Evolutionary conservation across 78 protist genomes (phyloP).

Genomic region (Dictyostelium capitatum): DNA sequence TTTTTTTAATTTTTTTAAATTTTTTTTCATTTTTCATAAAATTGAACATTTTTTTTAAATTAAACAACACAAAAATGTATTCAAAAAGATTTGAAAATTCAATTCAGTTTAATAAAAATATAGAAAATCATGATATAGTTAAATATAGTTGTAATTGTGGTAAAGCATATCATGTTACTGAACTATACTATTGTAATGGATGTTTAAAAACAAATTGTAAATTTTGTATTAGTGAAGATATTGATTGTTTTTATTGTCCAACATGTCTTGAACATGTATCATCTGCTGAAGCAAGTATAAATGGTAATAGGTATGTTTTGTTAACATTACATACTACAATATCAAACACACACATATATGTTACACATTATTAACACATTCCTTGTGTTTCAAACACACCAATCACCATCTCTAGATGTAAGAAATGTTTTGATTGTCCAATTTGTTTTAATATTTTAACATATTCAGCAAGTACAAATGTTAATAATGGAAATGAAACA

Average conservation of each 20-base stretch:
- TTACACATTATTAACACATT: neutral
- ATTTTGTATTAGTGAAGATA: constrained; percentile 46
- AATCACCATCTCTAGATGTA: constrained; percentile 22
- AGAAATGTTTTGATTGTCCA: constrained; percentile 76
- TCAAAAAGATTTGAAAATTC: constrained; percentile 16
- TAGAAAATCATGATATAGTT: constrained; percentile 9
- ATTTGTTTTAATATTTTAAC: constrained; percentile 41
- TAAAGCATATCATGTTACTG: constrained; percentile 42
- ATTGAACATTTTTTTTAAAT: neutral
- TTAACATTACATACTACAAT: no score
- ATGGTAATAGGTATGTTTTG: constrained; percentile 54
- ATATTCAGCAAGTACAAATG: constrained; percentile 44
- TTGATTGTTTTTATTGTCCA: constrained; percentile 66
- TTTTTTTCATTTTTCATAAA: neutral
- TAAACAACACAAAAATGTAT: neutral
- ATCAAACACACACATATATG: neutral
- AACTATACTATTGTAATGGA: constrained; percentile 47
- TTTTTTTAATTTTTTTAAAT: neutral
- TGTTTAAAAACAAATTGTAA: constrained; percentile 61
- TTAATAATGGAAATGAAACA: neutral
- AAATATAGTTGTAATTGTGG: constrained; percentile 65
- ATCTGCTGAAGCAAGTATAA: constrained; percentile 30
- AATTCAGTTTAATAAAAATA: neutral
- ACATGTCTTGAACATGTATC: constrained; percentile 62
- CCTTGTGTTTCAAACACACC: no score